phyloP scores from a whole-genome alignment of 768 basidiomycete species.

The Lactifluus pinguis region DNA sequence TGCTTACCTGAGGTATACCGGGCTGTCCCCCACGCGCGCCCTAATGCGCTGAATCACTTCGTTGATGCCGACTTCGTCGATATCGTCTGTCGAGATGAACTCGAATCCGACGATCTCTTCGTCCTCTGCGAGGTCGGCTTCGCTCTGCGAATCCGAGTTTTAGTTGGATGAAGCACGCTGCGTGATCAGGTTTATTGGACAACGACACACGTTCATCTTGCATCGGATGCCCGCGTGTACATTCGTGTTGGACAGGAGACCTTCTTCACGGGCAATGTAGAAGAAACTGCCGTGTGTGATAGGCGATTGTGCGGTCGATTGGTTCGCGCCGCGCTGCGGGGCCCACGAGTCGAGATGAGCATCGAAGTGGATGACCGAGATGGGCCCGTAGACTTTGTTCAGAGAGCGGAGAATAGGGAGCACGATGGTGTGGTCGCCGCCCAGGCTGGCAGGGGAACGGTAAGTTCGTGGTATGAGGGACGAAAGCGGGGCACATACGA shows the following conservation, averaged over 20 bases:
- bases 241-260: conserved; percentile 60
- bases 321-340: conserved; percentile 25
- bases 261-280: conserved; percentile 67
- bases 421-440: conserved; percentile 86
- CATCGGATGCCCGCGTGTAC: conserved; percentile 84
- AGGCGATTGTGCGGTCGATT: conserved; percentile 44
- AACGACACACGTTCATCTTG: conserved; percentile 45
- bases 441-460: conserved; percentile 29
- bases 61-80: conserved; percentile 68
- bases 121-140: conserved; percentile 59
- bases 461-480: background rate
- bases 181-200: no score
- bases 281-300: conserved; percentile 87
- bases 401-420: conserved; percentile 78
- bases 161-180: background rate
- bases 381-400: conserved; percentile 69
- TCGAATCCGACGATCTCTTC: conserved; percentile 59
- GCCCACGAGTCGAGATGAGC: conserved; percentile 65
- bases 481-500: conserved; percentile 29
- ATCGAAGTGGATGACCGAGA: conserved; percentile 81
- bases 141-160: conserved; percentile 33
- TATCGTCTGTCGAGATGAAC: conserved; percentile 70
- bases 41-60: conserved; percentile 67
- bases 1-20: conserved; percentile 62
- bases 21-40: conserved; percentile 58